Conservation (phyloP, 2,329 filamentous ascomycete species). For the Beauveria varroae region DNA sequence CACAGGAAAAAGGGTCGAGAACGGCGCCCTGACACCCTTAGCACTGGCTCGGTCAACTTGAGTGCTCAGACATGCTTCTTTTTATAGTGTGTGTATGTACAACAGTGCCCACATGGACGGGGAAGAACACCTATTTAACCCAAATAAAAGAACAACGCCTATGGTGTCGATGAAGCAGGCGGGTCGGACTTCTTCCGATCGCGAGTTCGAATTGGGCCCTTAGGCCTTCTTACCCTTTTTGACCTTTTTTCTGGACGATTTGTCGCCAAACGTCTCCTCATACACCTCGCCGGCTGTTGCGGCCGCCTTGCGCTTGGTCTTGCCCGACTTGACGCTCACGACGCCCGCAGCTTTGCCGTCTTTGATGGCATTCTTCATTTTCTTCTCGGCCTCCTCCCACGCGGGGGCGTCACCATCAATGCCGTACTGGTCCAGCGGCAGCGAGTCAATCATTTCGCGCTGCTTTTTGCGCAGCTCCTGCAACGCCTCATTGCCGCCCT, state of each 20-base stretch:
- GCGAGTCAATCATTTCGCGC: slow-evolving; percentile 78
- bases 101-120: neutral
- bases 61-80: neutral
- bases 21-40: neutral
- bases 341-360: slow-evolving; percentile 47
- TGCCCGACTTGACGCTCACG: slow-evolving; percentile 76
- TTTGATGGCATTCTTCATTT: slow-evolving; percentile 53
- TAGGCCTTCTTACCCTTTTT: slow-evolving; percentile 32
- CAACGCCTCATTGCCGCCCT: slow-evolving; percentile 71
- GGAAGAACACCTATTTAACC: neutral
- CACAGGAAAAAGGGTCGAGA: neutral
- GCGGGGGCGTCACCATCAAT: slow-evolving; percentile 54
- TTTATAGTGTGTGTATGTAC: neutral
- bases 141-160: neutral
- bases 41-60: neutral
- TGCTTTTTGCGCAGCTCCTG: slow-evolving; percentile 69
- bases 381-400: slow-evolving; percentile 68
- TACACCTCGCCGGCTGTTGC: slow-evolving; percentile 54
- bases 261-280: slow-evolving; percentile 50
- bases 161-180: neutral
- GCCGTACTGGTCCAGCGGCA: slow-evolving; percentile 72
- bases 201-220: neutral
- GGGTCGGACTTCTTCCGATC: neutral
- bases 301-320: slow-evolving; percentile 67
- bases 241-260: slow-evolving; percentile 47